A percentile compares a stretch with the other conserved stretches of the same genome.
phyloP scores from a whole-genome alignment of 2,329 filamentous ascomycete genomes.

The Xylaria polymorpha region DNA sequence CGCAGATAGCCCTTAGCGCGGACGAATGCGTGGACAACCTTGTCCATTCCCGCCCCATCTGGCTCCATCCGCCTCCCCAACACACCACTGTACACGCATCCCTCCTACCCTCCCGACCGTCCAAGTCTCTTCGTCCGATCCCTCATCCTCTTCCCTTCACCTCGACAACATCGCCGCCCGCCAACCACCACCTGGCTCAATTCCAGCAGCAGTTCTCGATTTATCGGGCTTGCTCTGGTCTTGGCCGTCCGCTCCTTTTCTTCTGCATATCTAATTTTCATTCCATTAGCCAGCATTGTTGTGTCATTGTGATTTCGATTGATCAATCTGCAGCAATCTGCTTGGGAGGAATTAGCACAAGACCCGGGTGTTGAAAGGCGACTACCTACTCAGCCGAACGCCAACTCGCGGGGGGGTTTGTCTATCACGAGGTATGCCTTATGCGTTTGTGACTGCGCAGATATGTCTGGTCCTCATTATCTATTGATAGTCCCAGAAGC shows the following conservation, averaged over 20 bases:
- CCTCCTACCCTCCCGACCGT: slow-evolving; percentile 31
- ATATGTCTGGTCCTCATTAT: background rate
- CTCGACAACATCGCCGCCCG: slow-evolving; percentile 44
- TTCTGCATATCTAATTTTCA: slow-evolving; percentile 42
- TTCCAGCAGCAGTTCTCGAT: slow-evolving; percentile 64
- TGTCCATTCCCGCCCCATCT: slow-evolving; percentile 28
- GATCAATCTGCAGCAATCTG: slow-evolving; percentile 42
- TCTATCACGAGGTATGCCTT: slow-evolving; percentile 30
- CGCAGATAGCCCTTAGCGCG: background rate
- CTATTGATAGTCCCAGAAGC: background rate
- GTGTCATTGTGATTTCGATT: slow-evolving; percentile 44
- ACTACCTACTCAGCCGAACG: background rate
- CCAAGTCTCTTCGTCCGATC: slow-evolving; percentile 42
- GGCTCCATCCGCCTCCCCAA: slow-evolving; percentile 23
- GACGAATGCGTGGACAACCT: slow-evolving; percentile 16
- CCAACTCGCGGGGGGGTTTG: background rate
- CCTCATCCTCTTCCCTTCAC: slow-evolving; percentile 43
- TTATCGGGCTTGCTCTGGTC: slow-evolving; percentile 64
- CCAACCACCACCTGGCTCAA: slow-evolving; percentile 60
- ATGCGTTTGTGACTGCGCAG: slow-evolving; percentile 14
- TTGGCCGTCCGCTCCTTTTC: slow-evolving; percentile 70
- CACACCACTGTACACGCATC: slow-evolving; percentile 36
- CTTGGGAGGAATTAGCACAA: slow-evolving; percentile 38
- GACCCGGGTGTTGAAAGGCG: slow-evolving; percentile 21
- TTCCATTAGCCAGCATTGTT: slow-evolving; percentile 44